Percentiles rank a stretch among this genome's conserved stretches.
Conservation (phyloP, 768 basidiomycete genomes). For the Kockovaella imperatae region DNA sequence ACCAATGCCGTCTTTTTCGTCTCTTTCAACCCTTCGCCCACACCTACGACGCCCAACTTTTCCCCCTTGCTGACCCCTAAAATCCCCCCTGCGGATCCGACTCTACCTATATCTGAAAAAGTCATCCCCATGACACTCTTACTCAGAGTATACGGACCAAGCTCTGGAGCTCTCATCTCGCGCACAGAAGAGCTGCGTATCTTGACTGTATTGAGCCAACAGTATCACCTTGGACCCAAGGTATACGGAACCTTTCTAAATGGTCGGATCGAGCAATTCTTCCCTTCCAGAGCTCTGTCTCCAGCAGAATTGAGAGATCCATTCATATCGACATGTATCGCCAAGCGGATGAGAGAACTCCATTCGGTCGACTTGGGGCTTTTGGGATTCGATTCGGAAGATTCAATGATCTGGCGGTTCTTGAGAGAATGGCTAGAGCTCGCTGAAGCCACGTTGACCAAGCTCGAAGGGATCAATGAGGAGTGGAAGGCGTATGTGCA, state of each 20-base stretch:
- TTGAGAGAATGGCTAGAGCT: constrained; percentile 51
- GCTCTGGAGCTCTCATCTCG: constrained; percentile 77
- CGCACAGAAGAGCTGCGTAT: constrained; percentile 77
- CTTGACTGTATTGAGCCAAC: constrained; percentile 79
- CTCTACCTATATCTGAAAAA: constrained; percentile 48
- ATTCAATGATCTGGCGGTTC: constrained; percentile 38
- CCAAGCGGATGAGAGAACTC: constrained; percentile 89
- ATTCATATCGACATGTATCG: constrained; percentile 73
- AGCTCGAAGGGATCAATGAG: constrained; percentile 44
- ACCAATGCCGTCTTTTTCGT: constrained; percentile 98
- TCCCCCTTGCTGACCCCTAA: constrained; percentile 28
- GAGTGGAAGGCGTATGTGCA: constrained; percentile 41
- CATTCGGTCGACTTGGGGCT: constrained; percentile 78
- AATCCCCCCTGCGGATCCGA: constrained; percentile 25
- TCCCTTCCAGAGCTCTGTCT: constrained; percentile 74
- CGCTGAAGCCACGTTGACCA: constrained; percentile 64
- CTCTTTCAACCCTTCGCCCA: constrained; percentile 52
- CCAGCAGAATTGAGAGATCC: constrained; percentile 70
- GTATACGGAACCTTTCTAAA: constrained; percentile 94
- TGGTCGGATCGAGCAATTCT: constrained; percentile 92
- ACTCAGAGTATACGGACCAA: constrained; percentile 84
- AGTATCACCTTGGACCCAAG: constrained; percentile 78
- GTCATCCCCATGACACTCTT: constrained; percentile 56
- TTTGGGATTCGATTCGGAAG: constrained; percentile 46
- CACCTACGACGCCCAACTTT: constrained; percentile 35